Evolutionary conservation across 129 eudicot genomes (phyloP).

Genomic region (Erigeron canadensis): DNA sequence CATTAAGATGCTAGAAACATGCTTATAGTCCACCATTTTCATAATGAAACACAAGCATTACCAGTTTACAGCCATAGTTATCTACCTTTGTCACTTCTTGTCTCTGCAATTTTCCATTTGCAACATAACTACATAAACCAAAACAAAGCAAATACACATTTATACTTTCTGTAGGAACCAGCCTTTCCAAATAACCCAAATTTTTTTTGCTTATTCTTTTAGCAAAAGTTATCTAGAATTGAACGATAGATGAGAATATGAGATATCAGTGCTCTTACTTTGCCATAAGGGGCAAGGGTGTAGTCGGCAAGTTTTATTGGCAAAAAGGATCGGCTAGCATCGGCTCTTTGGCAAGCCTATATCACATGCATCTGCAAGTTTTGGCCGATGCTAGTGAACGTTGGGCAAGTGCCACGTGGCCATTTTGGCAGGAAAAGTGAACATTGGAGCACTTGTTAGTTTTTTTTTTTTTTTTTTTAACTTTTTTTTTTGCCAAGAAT

Average conservation of each 20-base stretch:
- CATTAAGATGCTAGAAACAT: constrained; percentile 24
- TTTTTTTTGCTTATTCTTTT: neutral
- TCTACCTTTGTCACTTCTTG: constrained; percentile 10
- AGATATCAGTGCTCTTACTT: no score
- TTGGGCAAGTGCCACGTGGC: no score
- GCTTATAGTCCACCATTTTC: constrained; percentile 23
- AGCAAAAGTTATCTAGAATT: neutral
- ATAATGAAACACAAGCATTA: constrained; percentile 17
- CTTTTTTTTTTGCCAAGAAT: no score
- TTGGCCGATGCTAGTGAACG: no score
- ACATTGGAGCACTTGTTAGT: no score
- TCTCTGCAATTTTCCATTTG: constrained; percentile 12
- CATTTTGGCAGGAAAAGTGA: no score
- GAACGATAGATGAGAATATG: neutral
- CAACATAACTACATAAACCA: constrained; percentile 12
- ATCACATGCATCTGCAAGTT: no score
- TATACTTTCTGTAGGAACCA: neutral
- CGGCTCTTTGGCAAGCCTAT: no score
- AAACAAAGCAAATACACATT: constrained; percentile 14
- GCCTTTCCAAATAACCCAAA: neutral
- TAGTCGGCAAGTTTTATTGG: no score
- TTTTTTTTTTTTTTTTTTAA: no score
- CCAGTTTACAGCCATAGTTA: neutral
- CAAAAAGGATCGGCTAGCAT: no score
- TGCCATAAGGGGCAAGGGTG: no score